Base-by-base conservation (phyloP, 2,329 filamentous ascomycete genomes). In the Chrysoporthe cubensis region DNA sequence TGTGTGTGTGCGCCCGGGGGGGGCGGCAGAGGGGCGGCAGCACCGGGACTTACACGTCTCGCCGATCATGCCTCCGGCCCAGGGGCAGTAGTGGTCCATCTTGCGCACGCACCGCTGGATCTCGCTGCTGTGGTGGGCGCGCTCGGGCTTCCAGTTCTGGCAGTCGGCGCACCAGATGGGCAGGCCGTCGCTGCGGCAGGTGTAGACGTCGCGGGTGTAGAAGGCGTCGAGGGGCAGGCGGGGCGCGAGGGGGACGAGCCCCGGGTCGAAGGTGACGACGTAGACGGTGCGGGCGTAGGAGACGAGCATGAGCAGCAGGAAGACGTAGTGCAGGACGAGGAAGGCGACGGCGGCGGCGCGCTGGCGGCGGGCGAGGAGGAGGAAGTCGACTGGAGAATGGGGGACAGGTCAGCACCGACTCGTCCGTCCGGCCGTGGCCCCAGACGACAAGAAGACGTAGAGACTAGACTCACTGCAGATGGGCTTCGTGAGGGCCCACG, bases 1-100 rank as follows among this genome's bases (percentile, higher is more conserved):
- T n/a, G 37, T 26, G 26, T 26, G 26, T 26, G 26, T 26, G n/a
- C n/a, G n/a, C n/a, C n/a, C n/a, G 26, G 26, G 26, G 26, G 26
- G 26, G 26, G 26, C 26, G 26, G 26, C 26, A 26, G 26, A 26
- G 26, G 26, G 26, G 26, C 26, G 26, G 26, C 26, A 26, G 11
- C n/a, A 7, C 16, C 16, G 16, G 9, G 14, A 78, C 86, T 76
- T 74, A 88, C 86, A 88, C 1, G 88, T 94, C 77, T 97, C 94
- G 0, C 89, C 91, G 11, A 99, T 90, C 71, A 97, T 92, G 32
- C 95, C 96, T 4, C 95, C 95, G n/a, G 97, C 94, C 91, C 91
- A 98, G 0, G 95, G 96, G 75, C 96, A 99, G 74, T 94, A 96
- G 76, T 98, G 95, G 71, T 98, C 95, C 91, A 97, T 96, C 74